Conservation (phyloP, 1,284 basidiomycete species). For the Moesziomyces sp. region DNA sequence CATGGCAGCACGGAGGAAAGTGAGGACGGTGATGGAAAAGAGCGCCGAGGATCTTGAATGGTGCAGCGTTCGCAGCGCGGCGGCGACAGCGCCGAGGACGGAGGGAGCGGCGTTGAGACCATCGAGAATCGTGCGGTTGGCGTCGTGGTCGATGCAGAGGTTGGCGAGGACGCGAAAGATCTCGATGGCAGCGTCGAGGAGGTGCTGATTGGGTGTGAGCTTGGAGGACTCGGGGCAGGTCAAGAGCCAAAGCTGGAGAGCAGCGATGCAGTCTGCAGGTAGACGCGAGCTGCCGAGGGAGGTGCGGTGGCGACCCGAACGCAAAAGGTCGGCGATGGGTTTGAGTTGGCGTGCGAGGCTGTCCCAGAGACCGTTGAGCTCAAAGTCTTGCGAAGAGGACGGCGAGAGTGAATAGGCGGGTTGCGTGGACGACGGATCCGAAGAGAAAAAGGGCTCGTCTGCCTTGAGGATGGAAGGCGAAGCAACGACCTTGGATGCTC, state of each 20-base stretch:
- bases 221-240: slow-evolving; percentile 17
- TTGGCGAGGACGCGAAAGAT: slow-evolving; percentile 57
- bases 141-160: slow-evolving; percentile 58
- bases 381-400: slow-evolving; percentile 38
- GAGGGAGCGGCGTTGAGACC: slow-evolving; percentile 72
- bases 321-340: slow-evolving; percentile 48
- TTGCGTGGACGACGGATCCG: slow-evolving; percentile 4
- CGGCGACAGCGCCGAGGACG: slow-evolving; percentile 80
- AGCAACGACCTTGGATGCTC: slow-evolving; percentile 20
- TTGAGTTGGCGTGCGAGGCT: slow-evolving; percentile 41
- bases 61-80: slow-evolving; percentile 78
- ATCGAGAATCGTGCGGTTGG: slow-evolving; percentile 33
- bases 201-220: slow-evolving; percentile 12
- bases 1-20: slow-evolving; percentile 79
- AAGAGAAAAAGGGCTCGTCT: slow-evolving; percentile 29
- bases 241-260: slow-evolving; percentile 41
- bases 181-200: slow-evolving; percentile 46
- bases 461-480: slow-evolving; percentile 32
- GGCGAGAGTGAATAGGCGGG: slow-evolving; percentile 27
- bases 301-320: slow-evolving; percentile 39
- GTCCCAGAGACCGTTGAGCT: slow-evolving; percentile 43
- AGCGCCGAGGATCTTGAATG: slow-evolving; percentile 38
- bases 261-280: slow-evolving; percentile 33
- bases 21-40: slow-evolving; percentile 69
- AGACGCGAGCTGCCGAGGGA: slow-evolving; percentile 31